A percentile compares a stretch with the other conserved stretches of the same genome.
phyloP scores from a whole-genome alignment of 179 eudicot genomes.

The Sideroxylon spinosum region DNA sequence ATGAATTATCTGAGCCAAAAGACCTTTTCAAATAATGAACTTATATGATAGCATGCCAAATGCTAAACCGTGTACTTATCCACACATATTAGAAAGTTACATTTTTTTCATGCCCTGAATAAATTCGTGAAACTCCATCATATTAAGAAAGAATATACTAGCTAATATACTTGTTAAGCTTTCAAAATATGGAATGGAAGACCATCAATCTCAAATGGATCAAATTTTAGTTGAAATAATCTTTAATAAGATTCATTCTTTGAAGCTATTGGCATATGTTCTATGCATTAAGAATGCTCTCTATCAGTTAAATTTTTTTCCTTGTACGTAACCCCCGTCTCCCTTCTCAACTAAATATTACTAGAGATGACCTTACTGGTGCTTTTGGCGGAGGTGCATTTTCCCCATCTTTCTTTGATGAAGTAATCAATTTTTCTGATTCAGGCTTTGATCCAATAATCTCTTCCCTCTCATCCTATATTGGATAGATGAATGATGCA shows the following conservation, averaged over 20 bases:
- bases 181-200: constrained; percentile 11
- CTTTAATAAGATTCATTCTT: background rate
- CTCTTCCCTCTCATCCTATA: constrained; percentile 37
- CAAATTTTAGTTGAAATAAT: background rate
- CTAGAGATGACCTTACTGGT: constrained; percentile 22
- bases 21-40: background rate
- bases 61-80: background rate
- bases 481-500: constrained; percentile 15
- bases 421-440: constrained; percentile 43
- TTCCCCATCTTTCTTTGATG: constrained; percentile 56
- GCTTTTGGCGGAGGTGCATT: constrained; percentile 29
- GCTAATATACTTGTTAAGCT: background rate
- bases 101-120: background rate
- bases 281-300: background rate
- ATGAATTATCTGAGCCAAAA: background rate
- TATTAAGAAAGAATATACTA: background rate
- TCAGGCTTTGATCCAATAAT: constrained; percentile 50
- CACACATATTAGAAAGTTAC: background rate
- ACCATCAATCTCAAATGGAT: background rate
- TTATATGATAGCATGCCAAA: background rate
- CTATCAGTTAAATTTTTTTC: background rate
- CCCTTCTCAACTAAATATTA: background rate
- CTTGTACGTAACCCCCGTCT: background rate
- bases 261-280: background rate
- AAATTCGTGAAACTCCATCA: background rate